Base-by-base conservation (phyloP, 2,329 filamentous ascomycete species). In the Fusarium hostae region DNA sequence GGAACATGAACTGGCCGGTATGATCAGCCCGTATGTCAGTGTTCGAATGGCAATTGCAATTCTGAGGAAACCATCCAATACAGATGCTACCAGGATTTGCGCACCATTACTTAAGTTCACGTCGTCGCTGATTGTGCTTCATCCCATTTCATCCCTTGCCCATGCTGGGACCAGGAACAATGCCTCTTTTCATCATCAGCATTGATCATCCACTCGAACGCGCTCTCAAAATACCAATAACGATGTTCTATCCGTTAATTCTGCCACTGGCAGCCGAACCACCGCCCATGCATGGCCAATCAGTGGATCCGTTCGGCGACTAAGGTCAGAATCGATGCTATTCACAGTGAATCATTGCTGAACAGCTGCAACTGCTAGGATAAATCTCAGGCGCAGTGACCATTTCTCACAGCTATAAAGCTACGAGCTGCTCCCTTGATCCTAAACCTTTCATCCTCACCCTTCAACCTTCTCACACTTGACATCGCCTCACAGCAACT, bases 311-410 rank as follows among this genome's bases (percentile, higher is more conserved):
- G 3, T 22, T 5, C 3, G 3, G 2, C 1, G 28, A 56, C 18
- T 1, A 28, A n/a, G 28, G 30, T 0, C 7, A 45, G 4, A 7
- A 9, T 56, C 1, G 39, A 56, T 3, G 9, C 0, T 56, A 47
- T 47, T 56, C 52, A 48, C 22, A 6, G 39, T 56, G 52, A 45
- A 48, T 56, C 39, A 35, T 18, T 26, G 30, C 5, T 32, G 30
- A 45, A 26, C 28, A 24, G 2, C 6, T 16, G 39, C 4, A 0
- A 13, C 3, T 35, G 22, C n/a, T 9, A 10, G 18, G 3, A 24
- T 6, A 1, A 2, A 56, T 26, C 0, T 9, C 2, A 16, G 7
- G 1, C 2, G 9, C 9, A 26, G 12, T 34, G 13, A 0, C 3
- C 0, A 1, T 47, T 24, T 26, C 2, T 4, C 13, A 16, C 2